phyloP scores from a whole-genome alignment of 2,329 filamentous ascomycete species.

The Hawksworthiomyces lignivorus region DNA sequence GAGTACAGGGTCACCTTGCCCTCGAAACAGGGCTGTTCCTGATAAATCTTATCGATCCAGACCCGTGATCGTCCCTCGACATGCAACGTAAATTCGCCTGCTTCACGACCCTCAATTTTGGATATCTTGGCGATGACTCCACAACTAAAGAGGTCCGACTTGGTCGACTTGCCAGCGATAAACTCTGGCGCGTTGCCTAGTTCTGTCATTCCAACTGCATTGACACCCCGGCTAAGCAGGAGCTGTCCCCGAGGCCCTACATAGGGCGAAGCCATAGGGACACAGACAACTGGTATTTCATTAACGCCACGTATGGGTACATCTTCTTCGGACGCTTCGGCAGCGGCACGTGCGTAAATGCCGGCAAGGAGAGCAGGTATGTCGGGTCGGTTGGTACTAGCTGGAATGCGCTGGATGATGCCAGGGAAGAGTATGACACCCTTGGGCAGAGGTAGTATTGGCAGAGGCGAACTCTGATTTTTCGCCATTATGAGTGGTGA shows the following conservation, averaged over 20 bases:
- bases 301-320: constrained; percentile 57
- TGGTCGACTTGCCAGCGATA: constrained; percentile 52
- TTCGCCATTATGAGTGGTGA: constrained; percentile 26
- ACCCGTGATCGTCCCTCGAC: constrained; percentile 81
- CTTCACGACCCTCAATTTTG: constrained; percentile 66
- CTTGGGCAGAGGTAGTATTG: constrained; percentile 75
- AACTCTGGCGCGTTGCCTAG: constrained; percentile 41
- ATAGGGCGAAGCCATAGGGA: constrained; percentile 72
- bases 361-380: constrained; percentile 80
- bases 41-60: constrained; percentile 62
- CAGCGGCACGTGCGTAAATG: constrained; percentile 67
- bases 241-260: constrained; percentile 68
- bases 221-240: constrained; percentile 59
- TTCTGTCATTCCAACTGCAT: constrained; percentile 19
- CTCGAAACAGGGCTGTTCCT: constrained; percentile 81
- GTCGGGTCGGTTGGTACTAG: constrained; percentile 72
- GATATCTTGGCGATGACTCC: constrained; percentile 75
- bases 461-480: constrained; percentile 45
- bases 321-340: constrained; percentile 35
- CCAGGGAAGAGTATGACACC: constrained; percentile 79
- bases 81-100: constrained; percentile 70
- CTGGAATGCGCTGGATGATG: constrained; percentile 74
- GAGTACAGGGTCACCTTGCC: constrained; percentile 65
- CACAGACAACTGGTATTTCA: constrained; percentile 73
- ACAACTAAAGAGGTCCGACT: constrained; percentile 70